Evolutionary conservation across 129 eudicot genomes (phyloP).

Genomic region (Gnaphalium uliginosum): DNA sequence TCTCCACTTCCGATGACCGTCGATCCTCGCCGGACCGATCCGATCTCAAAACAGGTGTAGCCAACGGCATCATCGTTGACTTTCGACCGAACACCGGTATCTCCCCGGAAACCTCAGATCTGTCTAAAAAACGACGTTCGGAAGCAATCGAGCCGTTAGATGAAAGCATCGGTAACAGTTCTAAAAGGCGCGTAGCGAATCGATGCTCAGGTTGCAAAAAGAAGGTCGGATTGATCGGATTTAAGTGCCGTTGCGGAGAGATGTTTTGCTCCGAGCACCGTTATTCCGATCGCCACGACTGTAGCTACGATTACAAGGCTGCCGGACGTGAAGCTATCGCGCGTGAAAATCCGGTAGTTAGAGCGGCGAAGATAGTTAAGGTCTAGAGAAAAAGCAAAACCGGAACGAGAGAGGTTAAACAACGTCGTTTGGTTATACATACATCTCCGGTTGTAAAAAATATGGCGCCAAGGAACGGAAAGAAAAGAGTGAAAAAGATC

Average conservation of each 20-base stretch:
- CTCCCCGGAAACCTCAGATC: slow-evolving; percentile 35
- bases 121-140: slow-evolving; percentile 20
- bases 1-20: slow-evolving; percentile 31
- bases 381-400: slow-evolving; percentile 32
- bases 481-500: background rate
- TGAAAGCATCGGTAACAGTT: background rate
- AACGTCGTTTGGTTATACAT: background rate
- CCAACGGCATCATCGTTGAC: slow-evolving; percentile 32
- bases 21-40: slow-evolving; percentile 36
- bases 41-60: slow-evolving; percentile 34
- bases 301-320: slow-evolving; percentile 80
- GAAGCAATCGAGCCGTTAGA: slow-evolving; percentile 27
- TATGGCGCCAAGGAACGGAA: slow-evolving; percentile 29
- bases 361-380: slow-evolving; percentile 76
- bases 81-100: slow-evolving; percentile 26
- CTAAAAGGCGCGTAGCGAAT: slow-evolving; percentile 48
- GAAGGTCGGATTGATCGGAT: slow-evolving; percentile 64
- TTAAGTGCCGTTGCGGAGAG: slow-evolving; percentile 72
- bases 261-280: slow-evolving; percentile 73
- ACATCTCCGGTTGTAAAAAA: slow-evolving; percentile 30
- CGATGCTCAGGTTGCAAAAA: slow-evolving; percentile 68
- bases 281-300: slow-evolving; percentile 86
- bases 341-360: slow-evolving; percentile 80
- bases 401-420: background rate
- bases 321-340: slow-evolving; percentile 92